Percentiles rank a stretch among this genome's conserved stretches.
These are phyloP conservation scores for Suillus subalutaceus DNA, from an alignment of 768 basidiomycete genomes.

Conservation along the genomic window DNA sequence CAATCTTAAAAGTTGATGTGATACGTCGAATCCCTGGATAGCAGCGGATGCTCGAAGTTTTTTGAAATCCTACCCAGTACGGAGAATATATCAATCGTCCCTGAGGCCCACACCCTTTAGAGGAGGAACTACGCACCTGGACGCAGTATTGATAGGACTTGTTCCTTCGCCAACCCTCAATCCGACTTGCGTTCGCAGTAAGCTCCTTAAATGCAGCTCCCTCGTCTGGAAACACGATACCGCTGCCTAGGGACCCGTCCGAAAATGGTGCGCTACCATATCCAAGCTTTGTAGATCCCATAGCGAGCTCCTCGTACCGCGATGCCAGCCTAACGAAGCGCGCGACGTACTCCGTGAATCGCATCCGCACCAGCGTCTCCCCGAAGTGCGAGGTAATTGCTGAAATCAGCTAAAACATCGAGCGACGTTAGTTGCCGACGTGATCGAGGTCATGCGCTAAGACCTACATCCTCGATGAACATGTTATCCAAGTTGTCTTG, in stretches of 20 bases:
- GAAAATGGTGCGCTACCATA: constrained; percentile 61
- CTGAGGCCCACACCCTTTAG: neutral
- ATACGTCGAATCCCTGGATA: constrained; percentile 80
- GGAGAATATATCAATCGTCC: neutral
- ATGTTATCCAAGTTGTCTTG: constrained; percentile 72
- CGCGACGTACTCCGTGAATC: constrained; percentile 86
- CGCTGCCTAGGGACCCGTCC: constrained; percentile 65
- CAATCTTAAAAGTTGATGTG: constrained; percentile 84
- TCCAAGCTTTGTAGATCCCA: constrained; percentile 75
- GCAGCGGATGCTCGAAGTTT: constrained; percentile 54
- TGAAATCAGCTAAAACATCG: constrained; percentile 62
- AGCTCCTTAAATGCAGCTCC: constrained; percentile 67
- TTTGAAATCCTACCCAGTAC: constrained; percentile 63
- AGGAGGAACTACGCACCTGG: constrained; percentile 49
- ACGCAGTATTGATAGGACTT: constrained; percentile 76
- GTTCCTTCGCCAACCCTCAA: constrained; percentile 92
- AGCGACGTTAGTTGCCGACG: constrained; percentile 6
- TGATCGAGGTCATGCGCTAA: neutral
- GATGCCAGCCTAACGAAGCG: constrained; percentile 91
- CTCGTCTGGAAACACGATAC: constrained; percentile 80
- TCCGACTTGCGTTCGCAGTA: constrained; percentile 73
- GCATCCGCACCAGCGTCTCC: constrained; percentile 82
- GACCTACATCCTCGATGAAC: constrained; percentile 91
- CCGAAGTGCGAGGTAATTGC: constrained; percentile 94
- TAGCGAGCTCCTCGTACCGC: constrained; percentile 84